These are phyloP conservation scores for Globisporangium barbulae DNA, from an alignment of 352 stramenopile genomes.

Conservation along the genomic window DNA sequence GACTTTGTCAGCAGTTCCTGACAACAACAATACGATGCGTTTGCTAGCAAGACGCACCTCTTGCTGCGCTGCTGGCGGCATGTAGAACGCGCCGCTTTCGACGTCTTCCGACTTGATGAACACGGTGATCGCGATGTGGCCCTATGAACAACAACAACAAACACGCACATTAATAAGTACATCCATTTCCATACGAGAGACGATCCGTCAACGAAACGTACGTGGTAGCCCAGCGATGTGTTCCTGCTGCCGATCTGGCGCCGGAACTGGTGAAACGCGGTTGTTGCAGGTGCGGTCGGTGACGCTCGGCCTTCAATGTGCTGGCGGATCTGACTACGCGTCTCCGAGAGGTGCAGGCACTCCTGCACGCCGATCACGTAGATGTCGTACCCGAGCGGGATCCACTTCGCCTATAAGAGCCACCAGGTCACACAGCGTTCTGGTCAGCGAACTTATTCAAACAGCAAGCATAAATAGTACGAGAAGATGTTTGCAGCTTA, in stretches of 20 bases:
- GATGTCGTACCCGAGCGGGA: slow-evolving; percentile 80
- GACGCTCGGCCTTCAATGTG: slow-evolving; percentile 52
- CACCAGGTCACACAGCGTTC: background rate
- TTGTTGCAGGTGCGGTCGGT: slow-evolving; percentile 22
- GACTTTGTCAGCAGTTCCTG: background rate
- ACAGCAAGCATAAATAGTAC: background rate
- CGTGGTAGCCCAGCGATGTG: slow-evolving; percentile 81
- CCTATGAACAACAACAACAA: slow-evolving; percentile 20
- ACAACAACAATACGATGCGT: background rate
- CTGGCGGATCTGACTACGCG: slow-evolving; percentile 51
- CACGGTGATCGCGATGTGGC: slow-evolving; percentile 85
- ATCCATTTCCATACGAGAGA: too few relatives aligned
- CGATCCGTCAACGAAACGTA: slow-evolving; percentile 13
- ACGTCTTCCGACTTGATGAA: slow-evolving; percentile 71
- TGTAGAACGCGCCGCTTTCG: slow-evolving; percentile 73
- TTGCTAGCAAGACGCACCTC: slow-evolving; percentile 30
- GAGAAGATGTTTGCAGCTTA: slow-evolving; percentile 6
- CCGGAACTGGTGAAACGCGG: slow-evolving; percentile 52
- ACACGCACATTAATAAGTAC: background rate
- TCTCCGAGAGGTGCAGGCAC: slow-evolving; percentile 73
- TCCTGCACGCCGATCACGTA: slow-evolving; percentile 92
- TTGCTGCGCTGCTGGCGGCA: slow-evolving; percentile 66
- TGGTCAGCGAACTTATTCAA: background rate
- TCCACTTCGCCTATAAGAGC: slow-evolving; percentile 62
- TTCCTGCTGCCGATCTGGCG: slow-evolving; percentile 81